These are phyloP conservation scores for Rhizopus sp. DNA, from an alignment of 371 early-diverging fungal species.

Conservation along the genomic window DNA sequence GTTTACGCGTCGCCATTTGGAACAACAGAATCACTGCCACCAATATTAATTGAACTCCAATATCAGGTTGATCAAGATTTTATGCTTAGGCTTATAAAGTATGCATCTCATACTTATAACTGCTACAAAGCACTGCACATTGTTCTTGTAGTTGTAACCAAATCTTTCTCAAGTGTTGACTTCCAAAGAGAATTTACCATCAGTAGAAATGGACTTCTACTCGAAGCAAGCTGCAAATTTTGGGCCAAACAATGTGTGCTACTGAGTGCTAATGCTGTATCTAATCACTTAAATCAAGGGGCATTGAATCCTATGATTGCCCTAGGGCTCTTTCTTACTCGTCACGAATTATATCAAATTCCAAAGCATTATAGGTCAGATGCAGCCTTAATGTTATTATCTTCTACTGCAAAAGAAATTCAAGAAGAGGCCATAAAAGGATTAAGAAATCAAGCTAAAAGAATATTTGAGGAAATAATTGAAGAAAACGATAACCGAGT, in stretches of 20 bases:
- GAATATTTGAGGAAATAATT: slow-evolving; percentile 9
- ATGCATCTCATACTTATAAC: slow-evolving; percentile 7
- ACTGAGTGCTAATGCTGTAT: slow-evolving; percentile 11
- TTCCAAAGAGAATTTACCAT: slow-evolving; percentile 11
- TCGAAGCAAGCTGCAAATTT: slow-evolving; percentile 18
- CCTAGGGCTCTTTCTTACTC: slow-evolving; percentile 18
- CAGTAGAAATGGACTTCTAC: slow-evolving; percentile 7
- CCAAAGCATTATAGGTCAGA: slow-evolving; percentile 10
- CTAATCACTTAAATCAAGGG: slow-evolving; percentile 12
- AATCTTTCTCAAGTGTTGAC: slow-evolving; percentile 14
- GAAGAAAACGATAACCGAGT: slow-evolving; percentile 15
- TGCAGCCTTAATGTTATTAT: slow-evolving; percentile 11
- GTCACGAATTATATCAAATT: slow-evolving; percentile 12
- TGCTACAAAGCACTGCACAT: slow-evolving; percentile 17
- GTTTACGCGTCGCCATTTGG: slow-evolving; percentile 5
- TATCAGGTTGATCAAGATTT: slow-evolving; percentile 10
- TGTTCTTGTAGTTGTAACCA: slow-evolving; percentile 14
- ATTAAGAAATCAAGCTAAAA: slow-evolving; percentile 18
- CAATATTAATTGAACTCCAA: slow-evolving; percentile 14
- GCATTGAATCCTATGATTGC: slow-evolving; percentile 9
- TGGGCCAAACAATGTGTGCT: slow-evolving; percentile 18
- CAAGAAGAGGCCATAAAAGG: slow-evolving; percentile 11
- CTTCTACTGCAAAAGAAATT: slow-evolving; percentile 14
- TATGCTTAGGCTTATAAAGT: slow-evolving; percentile 9
- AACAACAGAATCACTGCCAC: slow-evolving; percentile 1